These are phyloP conservation scores for Wickerhamiella pararugosa DNA, from an alignment of 1,139 yeast species.

Conservation along the genomic window DNA sequence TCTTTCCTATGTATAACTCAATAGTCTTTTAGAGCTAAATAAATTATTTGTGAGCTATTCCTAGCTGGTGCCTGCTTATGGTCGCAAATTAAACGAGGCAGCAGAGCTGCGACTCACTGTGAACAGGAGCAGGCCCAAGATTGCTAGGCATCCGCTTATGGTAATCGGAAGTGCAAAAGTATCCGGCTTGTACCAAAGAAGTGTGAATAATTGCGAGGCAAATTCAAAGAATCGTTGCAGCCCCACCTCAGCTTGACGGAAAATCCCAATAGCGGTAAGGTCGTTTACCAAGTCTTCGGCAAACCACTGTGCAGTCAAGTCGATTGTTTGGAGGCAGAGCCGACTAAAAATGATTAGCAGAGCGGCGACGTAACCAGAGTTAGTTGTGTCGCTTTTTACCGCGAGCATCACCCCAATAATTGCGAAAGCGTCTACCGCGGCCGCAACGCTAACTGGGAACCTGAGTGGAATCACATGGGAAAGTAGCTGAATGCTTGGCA, in stretches of 20 bases:
- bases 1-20: no score
- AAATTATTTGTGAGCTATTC: no score
- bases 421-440: background rate
- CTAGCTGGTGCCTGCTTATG: no score
- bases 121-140: constrained; percentile 9
- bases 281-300: constrained; percentile 13
- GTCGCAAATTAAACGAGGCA: no score
- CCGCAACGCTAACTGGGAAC: background rate
- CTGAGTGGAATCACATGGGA: background rate
- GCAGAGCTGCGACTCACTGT: background rate
- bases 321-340: constrained; percentile 5
- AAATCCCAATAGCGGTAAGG: constrained; percentile 11
- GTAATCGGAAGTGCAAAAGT: constrained; percentile 10
- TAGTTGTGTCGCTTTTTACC: constrained; percentile 3
- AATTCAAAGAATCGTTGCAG: constrained; percentile 10
- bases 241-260: constrained; percentile 7
- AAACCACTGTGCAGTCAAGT: constrained; percentile 9
- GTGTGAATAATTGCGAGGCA: constrained; percentile 9
- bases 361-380: constrained; percentile 7
- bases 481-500: constrained; percentile 2
- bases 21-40: no score
- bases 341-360: background rate
- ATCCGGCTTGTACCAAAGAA: constrained; percentile 11
- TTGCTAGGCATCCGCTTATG: constrained; percentile 9
- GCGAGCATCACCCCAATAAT: constrained; percentile 6